These are phyloP conservation scores for Malus orientalis DNA, from an alignment of 306 rosid genomes.

Conservation along the genomic window DNA sequence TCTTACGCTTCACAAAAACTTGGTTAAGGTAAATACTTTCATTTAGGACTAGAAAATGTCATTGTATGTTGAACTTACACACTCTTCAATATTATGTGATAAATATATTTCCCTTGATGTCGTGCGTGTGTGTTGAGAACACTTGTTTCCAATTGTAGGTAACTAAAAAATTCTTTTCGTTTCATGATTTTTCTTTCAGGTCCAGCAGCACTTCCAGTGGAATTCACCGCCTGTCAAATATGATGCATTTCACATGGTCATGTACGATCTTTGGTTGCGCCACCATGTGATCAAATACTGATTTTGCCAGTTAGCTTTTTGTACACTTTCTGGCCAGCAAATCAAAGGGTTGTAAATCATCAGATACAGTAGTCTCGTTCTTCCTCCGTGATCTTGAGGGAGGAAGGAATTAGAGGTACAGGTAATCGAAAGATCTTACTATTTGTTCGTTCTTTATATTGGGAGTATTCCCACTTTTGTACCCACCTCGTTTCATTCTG, in stretches of 20 bases:
- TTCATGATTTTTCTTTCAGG: slow-evolving; percentile 34
- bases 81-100: neutral
- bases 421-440: slow-evolving; percentile 2
- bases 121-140: neutral
- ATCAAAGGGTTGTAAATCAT: slow-evolving; percentile 36
- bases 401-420: slow-evolving; percentile 1
- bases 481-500: neutral
- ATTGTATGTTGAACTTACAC: too few species aligned
- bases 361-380: slow-evolving; percentile 3
- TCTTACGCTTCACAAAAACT: slow-evolving; percentile 57
- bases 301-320: slow-evolving; percentile 24
- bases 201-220: slow-evolving; percentile 94
- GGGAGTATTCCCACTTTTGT: slow-evolving; percentile 5
- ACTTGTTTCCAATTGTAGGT: neutral
- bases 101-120: neutral
- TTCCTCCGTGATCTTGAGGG: neutral
- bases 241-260: slow-evolving; percentile 93
- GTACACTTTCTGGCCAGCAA: slow-evolving; percentile 36
- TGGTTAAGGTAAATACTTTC: slow-evolving; percentile 55
- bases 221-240: slow-evolving; percentile 68
- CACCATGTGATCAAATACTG: slow-evolving; percentile 74
- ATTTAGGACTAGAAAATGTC: neutral
- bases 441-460: slow-evolving; percentile 1
- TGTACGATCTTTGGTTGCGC: slow-evolving; percentile 94
- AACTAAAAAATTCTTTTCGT: slow-evolving; percentile 17